phyloP scores from a whole-genome alignment of 345 rosid species.

The Eucalyptus marginata region DNA sequence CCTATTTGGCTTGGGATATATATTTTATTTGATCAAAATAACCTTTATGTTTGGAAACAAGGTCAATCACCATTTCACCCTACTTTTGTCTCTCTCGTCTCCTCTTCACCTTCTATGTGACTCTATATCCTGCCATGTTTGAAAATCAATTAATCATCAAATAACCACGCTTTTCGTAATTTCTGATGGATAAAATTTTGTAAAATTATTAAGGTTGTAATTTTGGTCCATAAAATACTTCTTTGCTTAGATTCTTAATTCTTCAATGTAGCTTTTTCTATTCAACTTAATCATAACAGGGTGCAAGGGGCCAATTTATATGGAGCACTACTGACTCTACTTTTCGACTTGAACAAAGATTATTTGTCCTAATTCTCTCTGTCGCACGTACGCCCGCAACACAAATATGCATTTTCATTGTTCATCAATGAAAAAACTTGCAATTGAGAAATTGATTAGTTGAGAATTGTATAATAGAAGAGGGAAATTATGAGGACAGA shows the following conservation, averaged over 20 bases:
- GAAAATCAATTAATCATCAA: background rate
- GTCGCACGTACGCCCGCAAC: no score
- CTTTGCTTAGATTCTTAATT: background rate
- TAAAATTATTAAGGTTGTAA: background rate
- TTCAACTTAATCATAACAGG: fast-evolving
- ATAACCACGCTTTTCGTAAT: fast-evolving
- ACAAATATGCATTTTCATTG: background rate
- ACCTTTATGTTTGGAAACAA: background rate
- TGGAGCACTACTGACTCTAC: background rate
- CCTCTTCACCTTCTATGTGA: background rate
- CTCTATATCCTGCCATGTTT: background rate
- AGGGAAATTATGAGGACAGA: background rate
- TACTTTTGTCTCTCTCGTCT: background rate
- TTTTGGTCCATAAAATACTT: background rate
- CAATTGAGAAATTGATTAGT: no score
- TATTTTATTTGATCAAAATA: background rate
- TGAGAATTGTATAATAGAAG: no score
- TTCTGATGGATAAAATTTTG: background rate
- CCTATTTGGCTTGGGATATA: background rate
- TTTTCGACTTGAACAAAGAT: background rate
- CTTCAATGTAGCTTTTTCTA: background rate
- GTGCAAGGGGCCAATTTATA: fast-evolving
- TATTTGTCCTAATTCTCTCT: background rate
- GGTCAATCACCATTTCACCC: background rate
- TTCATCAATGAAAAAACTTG: background rate